phyloP scores from a whole-genome alignment of 352 stramenopile species.

The Blastocystis hominis region DNA sequence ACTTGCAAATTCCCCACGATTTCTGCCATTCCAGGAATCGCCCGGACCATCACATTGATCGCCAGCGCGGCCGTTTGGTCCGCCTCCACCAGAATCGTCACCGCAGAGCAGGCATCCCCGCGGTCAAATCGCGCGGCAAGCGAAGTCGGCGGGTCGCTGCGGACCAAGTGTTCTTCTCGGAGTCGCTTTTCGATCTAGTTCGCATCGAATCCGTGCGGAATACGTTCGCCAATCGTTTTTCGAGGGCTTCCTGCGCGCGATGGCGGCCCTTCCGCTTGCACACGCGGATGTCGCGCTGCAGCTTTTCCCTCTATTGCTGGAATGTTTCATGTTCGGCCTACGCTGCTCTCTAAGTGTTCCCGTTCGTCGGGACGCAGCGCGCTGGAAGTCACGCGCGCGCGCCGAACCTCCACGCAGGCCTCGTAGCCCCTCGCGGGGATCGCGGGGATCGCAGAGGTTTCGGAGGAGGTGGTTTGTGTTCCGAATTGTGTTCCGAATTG shows the following conservation, averaged over 20 bases:
- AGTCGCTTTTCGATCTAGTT: constrained; percentile 20
- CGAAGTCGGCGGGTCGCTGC: background rate
- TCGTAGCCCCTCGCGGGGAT: background rate
- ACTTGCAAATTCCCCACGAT: background rate
- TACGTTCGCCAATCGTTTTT: constrained; percentile 19
- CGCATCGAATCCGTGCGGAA: background rate
- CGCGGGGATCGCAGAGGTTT: too few species aligned
- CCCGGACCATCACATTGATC: background rate
- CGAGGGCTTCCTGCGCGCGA: constrained; percentile 14
- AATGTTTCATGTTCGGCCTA: background rate
- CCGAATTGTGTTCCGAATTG: too few species aligned
- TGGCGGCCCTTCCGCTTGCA: constrained; percentile 30
- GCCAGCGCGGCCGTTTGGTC: background rate
- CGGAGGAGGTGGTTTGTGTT: too few species aligned
- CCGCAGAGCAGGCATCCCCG: background rate
- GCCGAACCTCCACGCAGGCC: background rate
- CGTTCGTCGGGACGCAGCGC: constrained; percentile 9
- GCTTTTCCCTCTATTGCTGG: constrained; percentile 44
- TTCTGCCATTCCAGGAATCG: background rate
- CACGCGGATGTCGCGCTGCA: constrained; percentile 34
- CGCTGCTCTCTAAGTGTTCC: constrained; percentile 46
- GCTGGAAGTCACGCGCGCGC: background rate
- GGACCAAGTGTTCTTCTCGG: background rate
- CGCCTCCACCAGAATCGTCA: background rate
- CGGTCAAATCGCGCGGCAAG: background rate